phyloP scores from a whole-genome alignment of 345 rosid genomes.

The Eucalyptus pauciflora region DNA sequence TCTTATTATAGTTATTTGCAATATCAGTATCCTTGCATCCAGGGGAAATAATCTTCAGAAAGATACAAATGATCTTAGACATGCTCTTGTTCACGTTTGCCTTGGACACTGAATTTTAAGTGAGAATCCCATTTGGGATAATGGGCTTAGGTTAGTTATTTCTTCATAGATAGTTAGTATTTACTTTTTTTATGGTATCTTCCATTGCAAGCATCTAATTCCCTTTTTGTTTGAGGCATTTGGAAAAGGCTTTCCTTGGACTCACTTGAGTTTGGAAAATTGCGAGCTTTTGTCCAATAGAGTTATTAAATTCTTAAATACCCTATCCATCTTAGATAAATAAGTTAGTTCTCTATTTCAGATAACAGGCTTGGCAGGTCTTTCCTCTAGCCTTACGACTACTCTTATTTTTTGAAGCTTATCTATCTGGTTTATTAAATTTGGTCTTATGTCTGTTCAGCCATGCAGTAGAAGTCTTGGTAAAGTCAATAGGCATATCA shows the following conservation, averaged over 20 bases:
- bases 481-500: slow-evolving; percentile 20
- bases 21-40: background rate
- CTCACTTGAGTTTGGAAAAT: slow-evolving; percentile 46
- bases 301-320: slow-evolving; percentile 40
- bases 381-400: background rate
- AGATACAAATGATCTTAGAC: slow-evolving; percentile 12
- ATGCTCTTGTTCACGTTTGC: slow-evolving; percentile 37
- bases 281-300: slow-evolving; percentile 64
- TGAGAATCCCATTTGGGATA: slow-evolving; percentile 57
- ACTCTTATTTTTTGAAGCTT: background rate
- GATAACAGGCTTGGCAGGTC: slow-evolving; percentile 75
- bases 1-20: background rate
- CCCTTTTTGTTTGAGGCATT: slow-evolving; percentile 44
- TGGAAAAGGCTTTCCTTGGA: background rate
- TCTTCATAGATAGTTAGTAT: too few species aligned
- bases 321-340: slow-evolving; percentile 29
- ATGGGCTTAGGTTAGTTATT: slow-evolving; percentile 53
- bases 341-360: slow-evolving; percentile 52
- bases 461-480: slow-evolving; percentile 43
- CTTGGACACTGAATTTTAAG: slow-evolving; percentile 62
- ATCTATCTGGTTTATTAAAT: background rate
- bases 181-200: slow-evolving; percentile 6
- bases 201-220: slow-evolving; percentile 46
- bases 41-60: slow-evolving; percentile 58
- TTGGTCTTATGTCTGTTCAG: slow-evolving; percentile 16